Evolutionary conservation across 768 basidiomycete species (phyloP), one percentile per base, ranked within the genome.

Genomic region (Psilocybe tampanensis): DNA sequence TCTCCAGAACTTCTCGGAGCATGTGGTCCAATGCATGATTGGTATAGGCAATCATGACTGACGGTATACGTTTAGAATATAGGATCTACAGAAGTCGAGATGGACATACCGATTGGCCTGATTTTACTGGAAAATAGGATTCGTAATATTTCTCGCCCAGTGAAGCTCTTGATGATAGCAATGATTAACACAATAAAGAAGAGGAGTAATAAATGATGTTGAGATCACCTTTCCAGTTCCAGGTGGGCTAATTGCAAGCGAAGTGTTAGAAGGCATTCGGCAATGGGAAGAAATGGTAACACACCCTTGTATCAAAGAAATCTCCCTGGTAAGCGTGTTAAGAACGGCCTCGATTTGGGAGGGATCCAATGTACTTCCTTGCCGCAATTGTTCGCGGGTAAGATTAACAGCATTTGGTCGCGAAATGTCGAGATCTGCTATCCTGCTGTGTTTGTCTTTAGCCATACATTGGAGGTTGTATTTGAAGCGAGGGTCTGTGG

Each of bases 21-120:
- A 91, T 79, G 60, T 91, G 88, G 54, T 92, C 90, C 3, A 92
- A 75, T 0, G 90, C 90, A 44, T 92, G 91, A 60, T 92, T 92
- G 0, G 90, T 92, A 70, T 85, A 90, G 0, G 89, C 76, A 29
- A 80, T 80, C 68, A 78, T 64, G 11, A 80, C 51, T 52, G 24
- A 11, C 19, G 6, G 39, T 12, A 36, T 19, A 22, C 19, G 9
- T 8, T 47, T 7, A 47, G n/a, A n/a, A 21, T 29, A 7, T 39
- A 19, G 23, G 23, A 36, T 52, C 22, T 23, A 4, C 22, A 8
- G 17, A 19, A 52, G 34, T 17, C 11, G 8, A 13, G n/a, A 15
- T 1, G 9, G 11, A 4, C 39, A 42, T 52, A 52, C 51, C 64
- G 44, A 89, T 84, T 0, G 83, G 87, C 11, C 75, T 61, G 15